phyloP scores from a whole-genome alignment of 148 eudicot genomes.

The Rhododendron vialii region DNA sequence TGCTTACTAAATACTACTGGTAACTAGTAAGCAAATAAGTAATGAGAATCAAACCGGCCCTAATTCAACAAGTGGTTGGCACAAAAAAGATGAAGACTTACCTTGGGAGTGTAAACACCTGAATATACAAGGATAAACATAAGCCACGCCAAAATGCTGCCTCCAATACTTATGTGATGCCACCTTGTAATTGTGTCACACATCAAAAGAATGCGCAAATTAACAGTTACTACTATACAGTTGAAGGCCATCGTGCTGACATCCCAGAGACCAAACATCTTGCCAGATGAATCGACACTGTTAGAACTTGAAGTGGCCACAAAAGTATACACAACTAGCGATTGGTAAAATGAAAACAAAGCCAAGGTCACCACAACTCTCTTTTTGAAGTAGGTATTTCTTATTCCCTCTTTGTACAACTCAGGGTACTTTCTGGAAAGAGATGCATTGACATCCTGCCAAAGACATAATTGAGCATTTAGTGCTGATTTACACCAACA shows the following conservation, averaged over 20 bases:
- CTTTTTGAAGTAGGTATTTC: conserved; percentile 70
- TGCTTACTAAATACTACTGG: not conserved
- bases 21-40: not conserved
- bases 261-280: conserved; percentile 95
- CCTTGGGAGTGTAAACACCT: conserved; percentile 54
- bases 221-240: conserved; percentile 77
- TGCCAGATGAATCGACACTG: conserved; percentile 72
- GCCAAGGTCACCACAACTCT: conserved; percentile 71
- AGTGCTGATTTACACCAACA: not conserved
- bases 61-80: not conserved
- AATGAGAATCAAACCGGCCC: not conserved
- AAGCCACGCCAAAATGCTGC: conserved; percentile 87
- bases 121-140: conserved; percentile 70
- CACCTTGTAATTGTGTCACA: conserved; percentile 85
- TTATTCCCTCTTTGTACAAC: conserved; percentile 86
- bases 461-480: conserved; percentile 13
- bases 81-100: conserved; percentile 17
- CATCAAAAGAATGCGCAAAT: conserved; percentile 83
- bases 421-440: conserved; percentile 90
- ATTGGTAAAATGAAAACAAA: conserved; percentile 75
- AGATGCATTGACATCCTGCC: conserved; percentile 82
- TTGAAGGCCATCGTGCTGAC: conserved; percentile 93
- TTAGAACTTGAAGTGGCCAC: conserved; percentile 49
- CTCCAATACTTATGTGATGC: conserved; percentile 91
- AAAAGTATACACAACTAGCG: conserved; percentile 69